Conservation (phyloP, 176 grass and related monocot species). For the Elymus sibiricus region DNA sequence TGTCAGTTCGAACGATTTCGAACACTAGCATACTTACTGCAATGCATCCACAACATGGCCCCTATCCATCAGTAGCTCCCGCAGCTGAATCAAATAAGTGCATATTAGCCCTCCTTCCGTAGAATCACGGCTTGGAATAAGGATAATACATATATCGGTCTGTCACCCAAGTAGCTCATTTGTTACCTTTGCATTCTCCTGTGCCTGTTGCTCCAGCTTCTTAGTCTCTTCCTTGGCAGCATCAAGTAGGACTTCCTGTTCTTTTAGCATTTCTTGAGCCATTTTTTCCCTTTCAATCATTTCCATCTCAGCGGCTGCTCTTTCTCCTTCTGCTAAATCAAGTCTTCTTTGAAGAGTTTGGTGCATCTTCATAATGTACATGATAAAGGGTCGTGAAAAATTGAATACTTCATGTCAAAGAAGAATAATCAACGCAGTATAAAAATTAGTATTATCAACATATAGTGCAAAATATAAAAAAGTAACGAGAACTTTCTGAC, state of each 20-base stretch:
- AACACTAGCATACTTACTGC: constrained; percentile 50
- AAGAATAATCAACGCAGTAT: background rate
- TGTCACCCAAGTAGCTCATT: background rate
- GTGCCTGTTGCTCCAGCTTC: constrained; percentile 55
- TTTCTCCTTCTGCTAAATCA: constrained; percentile 38
- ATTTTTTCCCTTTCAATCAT: constrained; percentile 48
- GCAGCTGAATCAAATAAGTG: constrained; percentile 59
- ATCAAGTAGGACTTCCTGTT: constrained; percentile 51
- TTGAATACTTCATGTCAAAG: background rate
- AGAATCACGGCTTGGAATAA: background rate
- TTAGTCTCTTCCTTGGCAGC: constrained; percentile 46
- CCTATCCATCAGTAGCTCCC: constrained; percentile 55
- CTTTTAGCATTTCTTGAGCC: constrained; percentile 39
- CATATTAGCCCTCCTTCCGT: background rate
- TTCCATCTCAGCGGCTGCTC: constrained; percentile 38
- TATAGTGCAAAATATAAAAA: background rate
- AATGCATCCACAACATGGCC: constrained; percentile 62
- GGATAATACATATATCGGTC: background rate
- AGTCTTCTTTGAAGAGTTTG: constrained; percentile 52
- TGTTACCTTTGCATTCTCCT: constrained; percentile 65
- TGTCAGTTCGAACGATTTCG: background rate
- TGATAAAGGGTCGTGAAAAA: background rate
- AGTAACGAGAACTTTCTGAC: background rate
- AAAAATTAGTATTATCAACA: background rate
- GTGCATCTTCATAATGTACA: constrained; percentile 41